These are phyloP conservation scores for Aspergillus jensenii DNA, from an alignment of 2,329 filamentous ascomycete species.

Conservation along the genomic window DNA sequence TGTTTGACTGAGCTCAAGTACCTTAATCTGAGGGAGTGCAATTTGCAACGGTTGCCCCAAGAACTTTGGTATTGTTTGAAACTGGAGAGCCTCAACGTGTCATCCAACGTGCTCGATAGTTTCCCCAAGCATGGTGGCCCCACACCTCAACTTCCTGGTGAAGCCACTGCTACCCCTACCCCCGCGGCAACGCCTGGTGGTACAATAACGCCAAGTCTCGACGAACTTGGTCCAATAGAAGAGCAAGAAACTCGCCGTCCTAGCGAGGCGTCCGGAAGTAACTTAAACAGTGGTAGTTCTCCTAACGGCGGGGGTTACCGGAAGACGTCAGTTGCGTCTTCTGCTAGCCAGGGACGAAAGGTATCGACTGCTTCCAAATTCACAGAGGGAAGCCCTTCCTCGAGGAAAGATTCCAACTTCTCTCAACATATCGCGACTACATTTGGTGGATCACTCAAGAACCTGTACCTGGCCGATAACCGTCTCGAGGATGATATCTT, in stretches of 20 bases:
- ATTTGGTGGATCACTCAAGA: conserved; percentile 80
- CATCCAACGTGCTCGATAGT: conserved; percentile 85
- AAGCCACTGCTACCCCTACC: conserved; percentile 45
- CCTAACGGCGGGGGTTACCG: conserved; percentile 59
- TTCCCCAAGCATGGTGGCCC: conserved; percentile 79
- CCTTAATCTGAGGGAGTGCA: conserved; percentile 90
- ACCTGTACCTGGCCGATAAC: conserved; percentile 90
- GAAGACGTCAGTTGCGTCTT: conserved; percentile 82
- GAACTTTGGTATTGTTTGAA: conserved; percentile 96
- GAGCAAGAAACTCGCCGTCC: conserved; percentile 68
- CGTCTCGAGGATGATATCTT: conserved; percentile 93
- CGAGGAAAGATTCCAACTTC: conserved; percentile 84
- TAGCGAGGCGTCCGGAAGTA: conserved; percentile 77
- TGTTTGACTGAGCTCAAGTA: conserved; percentile 80
- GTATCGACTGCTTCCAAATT: conserved; percentile 76
- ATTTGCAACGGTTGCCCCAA: conserved; percentile 80
- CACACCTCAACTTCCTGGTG: conserved; percentile 64
- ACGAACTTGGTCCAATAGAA: conserved; percentile 70
- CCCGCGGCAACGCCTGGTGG: conserved; percentile 49
- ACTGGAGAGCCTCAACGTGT: conserved; percentile 89
- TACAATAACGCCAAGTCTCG: conserved; percentile 68
- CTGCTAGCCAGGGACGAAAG: conserved; percentile 77
- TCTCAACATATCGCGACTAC: conserved; percentile 79
- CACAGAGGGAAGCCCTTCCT: conserved; percentile 58
- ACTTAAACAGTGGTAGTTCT: conserved; percentile 73